Base-by-base conservation (phyloP, 106 monocot species). In the Alisma plantagoaquatica region DNA sequence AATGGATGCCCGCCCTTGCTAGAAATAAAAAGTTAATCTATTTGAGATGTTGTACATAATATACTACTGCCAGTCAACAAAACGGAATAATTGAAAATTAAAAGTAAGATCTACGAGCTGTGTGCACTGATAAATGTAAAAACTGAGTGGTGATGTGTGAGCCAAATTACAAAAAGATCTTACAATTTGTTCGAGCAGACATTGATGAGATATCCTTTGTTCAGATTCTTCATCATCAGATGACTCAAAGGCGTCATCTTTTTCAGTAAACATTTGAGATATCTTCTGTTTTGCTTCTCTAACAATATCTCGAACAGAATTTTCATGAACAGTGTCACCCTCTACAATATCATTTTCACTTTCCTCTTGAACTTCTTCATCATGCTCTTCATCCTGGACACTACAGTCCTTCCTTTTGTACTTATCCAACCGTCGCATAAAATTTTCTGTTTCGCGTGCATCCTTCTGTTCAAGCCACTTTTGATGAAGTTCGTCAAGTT, bases 151-250 rank as follows among this genome's bases (percentile, higher is more conserved):
- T n/a, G n/a, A n/a, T n/a, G n/a, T n/a, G n/a, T n/a, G n/a, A n/a
- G n/a, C n/a, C n/a, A n/a, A n/a, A n/a, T n/a, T n/a, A n/a, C n/a
- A n/a, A n/a, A n/a, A n/a, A n/a, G n/a, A n/a, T 10, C 78, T 77
- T 70, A 98, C 98, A 53, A 26, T 59, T 19, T 83, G 66, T 38
- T 69, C 61, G 10, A 75, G 67, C 48, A 98, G 29, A 31, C 79
- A 68, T 20, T 76, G 73, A 4, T 78, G 78, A 48, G 74, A 46
- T 51, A 98, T 28, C 51, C 25, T 50, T 44, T 70, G 67, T 26
- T 90, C 98, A 15, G 65, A 70, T 70, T 81, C 98, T 48, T 98
- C 96, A 46, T 98, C 89, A 59, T 98, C 98, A 16, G 96, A 96
- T 9, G 70, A 69, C 24, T 74, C 61, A 50, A 75, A 90, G 24